Evolutionary conservation across 2,329 filamentous ascomycete genomes (phyloP).

Genomic region (Trichoderma atroviride): DNA sequence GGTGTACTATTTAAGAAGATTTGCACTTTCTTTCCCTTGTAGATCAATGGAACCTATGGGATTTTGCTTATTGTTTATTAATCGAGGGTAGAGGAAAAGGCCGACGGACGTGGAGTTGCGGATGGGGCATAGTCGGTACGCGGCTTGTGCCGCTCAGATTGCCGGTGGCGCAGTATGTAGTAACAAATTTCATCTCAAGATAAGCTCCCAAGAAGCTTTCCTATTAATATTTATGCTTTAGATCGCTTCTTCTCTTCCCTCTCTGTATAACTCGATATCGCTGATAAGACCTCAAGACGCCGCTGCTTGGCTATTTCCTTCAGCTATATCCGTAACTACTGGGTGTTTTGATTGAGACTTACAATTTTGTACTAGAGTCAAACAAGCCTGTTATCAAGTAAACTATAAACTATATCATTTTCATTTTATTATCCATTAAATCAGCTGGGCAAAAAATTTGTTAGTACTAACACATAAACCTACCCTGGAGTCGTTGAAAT

Average conservation of each 20-base stretch:
- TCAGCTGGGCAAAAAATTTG: no score
- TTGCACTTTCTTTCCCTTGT: background rate
- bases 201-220: background rate
- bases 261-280: background rate
- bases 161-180: background rate
- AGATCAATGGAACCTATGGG: background rate
- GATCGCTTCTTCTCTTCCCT: background rate
- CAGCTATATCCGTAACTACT: background rate
- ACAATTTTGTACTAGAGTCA: no score
- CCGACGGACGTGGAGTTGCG: background rate
- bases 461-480: no score
- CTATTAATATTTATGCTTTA: background rate
- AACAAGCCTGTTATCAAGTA: no score
- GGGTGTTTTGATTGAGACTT: no score
- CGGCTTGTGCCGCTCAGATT: background rate
- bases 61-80: background rate
- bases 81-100: background rate
- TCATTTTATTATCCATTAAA: no score
- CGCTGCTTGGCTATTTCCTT: background rate
- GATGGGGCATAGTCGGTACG: background rate
- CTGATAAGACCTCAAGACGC: background rate
- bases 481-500: no score
- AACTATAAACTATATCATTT: no score
- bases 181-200: background rate
- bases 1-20: background rate